phyloP scores from a whole-genome alignment of 768 basidiomycete species.

The Tricholoma flavovirens region DNA sequence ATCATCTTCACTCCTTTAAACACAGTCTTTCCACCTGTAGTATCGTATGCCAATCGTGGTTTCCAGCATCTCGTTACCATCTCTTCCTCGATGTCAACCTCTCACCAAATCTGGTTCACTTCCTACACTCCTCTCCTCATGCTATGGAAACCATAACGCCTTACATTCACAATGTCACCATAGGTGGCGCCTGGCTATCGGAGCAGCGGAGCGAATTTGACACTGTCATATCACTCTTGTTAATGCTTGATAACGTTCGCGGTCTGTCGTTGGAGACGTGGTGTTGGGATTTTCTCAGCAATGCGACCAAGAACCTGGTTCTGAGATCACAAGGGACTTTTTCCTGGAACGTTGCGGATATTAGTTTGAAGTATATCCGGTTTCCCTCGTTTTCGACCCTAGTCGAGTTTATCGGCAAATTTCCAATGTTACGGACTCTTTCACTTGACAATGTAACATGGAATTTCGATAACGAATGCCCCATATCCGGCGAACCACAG shows the following conservation, averaged over 20 bases:
- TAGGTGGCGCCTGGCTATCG: constrained; percentile 23
- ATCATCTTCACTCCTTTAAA: constrained; percentile 22
- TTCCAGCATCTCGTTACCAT: constrained; percentile 25
- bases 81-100: constrained; percentile 29
- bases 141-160: constrained; percentile 20
- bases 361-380: constrained; percentile 31
- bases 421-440: constrained; percentile 43
- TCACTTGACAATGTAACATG: constrained; percentile 44
- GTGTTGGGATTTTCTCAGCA: constrained; percentile 24
- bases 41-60: constrained; percentile 28
- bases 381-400: constrained; percentile 41
- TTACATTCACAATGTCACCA: constrained; percentile 24
- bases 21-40: constrained; percentile 25
- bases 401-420: constrained; percentile 43
- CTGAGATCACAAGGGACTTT: constrained; percentile 25
- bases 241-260: constrained; percentile 13
- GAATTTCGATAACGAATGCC: constrained; percentile 28
- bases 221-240: constrained; percentile 16
- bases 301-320: constrained; percentile 33
- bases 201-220: constrained; percentile 13
- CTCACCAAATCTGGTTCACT: constrained; percentile 20
- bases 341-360: constrained; percentile 46
- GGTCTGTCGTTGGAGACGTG: constrained; percentile 21
- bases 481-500: constrained; percentile 13
- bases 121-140: constrained; percentile 22